Conservation (phyloP, 225 moss, liverwort and hornwort genomes). For the Neckera pumila region DNA sequence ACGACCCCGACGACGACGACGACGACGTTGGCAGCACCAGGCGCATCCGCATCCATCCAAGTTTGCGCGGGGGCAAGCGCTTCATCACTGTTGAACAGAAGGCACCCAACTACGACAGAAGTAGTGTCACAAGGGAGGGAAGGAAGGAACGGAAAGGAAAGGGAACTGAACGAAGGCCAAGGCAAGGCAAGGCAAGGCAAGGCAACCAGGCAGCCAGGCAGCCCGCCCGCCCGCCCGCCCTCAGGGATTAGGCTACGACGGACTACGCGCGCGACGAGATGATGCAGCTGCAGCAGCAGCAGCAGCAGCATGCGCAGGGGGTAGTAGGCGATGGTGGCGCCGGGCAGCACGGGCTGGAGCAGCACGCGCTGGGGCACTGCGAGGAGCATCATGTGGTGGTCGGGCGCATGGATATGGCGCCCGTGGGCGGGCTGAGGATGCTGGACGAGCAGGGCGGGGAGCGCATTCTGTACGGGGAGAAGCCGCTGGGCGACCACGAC, state of each 20-base stretch:
- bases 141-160: not conserved
- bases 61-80: not conserved
- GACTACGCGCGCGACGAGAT: slow-evolving; percentile 1
- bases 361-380: slow-evolving; percentile 2
- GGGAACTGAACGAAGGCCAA: not conserved
- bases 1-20: not conserved
- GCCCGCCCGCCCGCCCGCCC: not conserved
- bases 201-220: not conserved
- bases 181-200: not conserved
- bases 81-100: slow-evolving; percentile 38
- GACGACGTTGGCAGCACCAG: not conserved
- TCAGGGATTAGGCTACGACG: not conserved
- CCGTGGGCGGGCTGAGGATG: slow-evolving; percentile 21
- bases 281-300: slow-evolving; percentile 17
- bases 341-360: not conserved
- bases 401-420: slow-evolving; percentile 40
- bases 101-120: not conserved
- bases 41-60: slow-evolving; percentile 17
- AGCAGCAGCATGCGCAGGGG: slow-evolving; percentile 14
- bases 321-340: not conserved
- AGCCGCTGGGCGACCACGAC: slow-evolving; percentile 17
- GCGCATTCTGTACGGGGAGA: slow-evolving; percentile 40
- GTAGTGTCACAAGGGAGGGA: not conserved
- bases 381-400: slow-evolving; percentile 46
- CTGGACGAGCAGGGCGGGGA: slow-evolving; percentile 27